These are phyloP conservation scores for Leccinum fibrillosum DNA, from an alignment of 768 basidiomycete species.

Conservation along the genomic window DNA sequence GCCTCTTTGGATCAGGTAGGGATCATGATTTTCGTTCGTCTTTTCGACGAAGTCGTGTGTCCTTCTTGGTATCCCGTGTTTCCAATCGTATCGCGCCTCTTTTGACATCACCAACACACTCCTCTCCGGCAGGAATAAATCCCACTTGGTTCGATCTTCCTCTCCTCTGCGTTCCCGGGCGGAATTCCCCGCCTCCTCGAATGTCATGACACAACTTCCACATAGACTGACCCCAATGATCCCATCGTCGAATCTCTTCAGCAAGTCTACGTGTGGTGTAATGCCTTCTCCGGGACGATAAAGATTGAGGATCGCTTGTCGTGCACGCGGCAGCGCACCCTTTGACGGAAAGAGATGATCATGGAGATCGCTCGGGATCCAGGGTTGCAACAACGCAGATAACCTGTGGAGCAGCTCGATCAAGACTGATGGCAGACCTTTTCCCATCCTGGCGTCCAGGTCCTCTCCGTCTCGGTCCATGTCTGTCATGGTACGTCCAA, in stretches of 20 bases:
- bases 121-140: constrained; percentile 72
- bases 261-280: constrained; percentile 81
- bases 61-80: constrained; percentile 77
- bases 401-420: constrained; percentile 50
- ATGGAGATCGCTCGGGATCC: constrained; percentile 49
- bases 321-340: constrained; percentile 41
- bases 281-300: constrained; percentile 92
- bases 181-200: constrained; percentile 36
- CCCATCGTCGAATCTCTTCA: constrained; percentile 81
- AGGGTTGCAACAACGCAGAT: constrained; percentile 44
- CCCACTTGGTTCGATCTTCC: constrained; percentile 19
- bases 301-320: constrained; percentile 88
- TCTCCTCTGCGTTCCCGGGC: background rate
- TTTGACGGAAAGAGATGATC: constrained; percentile 57
- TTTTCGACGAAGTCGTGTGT: constrained; percentile 56
- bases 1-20: constrained; percentile 47
- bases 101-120: constrained; percentile 76
- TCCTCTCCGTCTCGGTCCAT: constrained; percentile 10
- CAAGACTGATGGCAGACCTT: constrained; percentile 57
- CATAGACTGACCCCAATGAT: constrained; percentile 86
- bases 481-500: constrained; percentile 44
- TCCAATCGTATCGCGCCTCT: constrained; percentile 83
- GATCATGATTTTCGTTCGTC: constrained; percentile 17
- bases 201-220: constrained; percentile 79
- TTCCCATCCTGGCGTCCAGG: constrained; percentile 21